Evolutionary conservation across 2,329 filamentous ascomycete genomes (phyloP), one percentile per base, ranked within the genome.

Genomic region (Myrmaecium sp.): DNA sequence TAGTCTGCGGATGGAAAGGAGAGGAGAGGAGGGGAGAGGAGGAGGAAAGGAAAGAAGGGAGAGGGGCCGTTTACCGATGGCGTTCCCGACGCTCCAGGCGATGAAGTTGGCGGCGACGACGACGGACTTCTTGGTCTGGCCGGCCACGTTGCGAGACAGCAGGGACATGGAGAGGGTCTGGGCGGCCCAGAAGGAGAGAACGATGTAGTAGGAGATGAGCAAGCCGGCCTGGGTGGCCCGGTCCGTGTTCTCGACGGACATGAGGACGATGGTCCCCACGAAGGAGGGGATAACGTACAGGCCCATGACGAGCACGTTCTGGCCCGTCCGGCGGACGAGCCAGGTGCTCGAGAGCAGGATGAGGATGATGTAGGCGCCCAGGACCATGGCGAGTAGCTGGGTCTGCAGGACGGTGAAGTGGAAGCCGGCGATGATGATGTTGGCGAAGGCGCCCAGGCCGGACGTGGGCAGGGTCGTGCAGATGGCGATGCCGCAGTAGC

Each of bases 151-250:
- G 10, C 74, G 63, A 1, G 68, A 69, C 30, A 79, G 61, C 57
- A 81, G 63, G 9, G 70, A 73, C 38, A 81, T 61, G 5, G 64
- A 58, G 8, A 80, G 55, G 2, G 70, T 75, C 40, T 76, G 68
- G 0, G 74, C 74, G 0, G 75, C 72, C 75, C 75, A 82, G 62
- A 83, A 83, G 4, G 72, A 79, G 11, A 81, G 60, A 0, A 70
- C 74, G 33, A 82, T 74, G 52, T 82, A 83, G 58, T 82, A 83
- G 41, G 62, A 66, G 40, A 82, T 66, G 9, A 82, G 54, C 1
- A 83, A 60, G 5, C 76, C 76, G 15, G 73, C 61, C 47, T 74
- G 64, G 19, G 68, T 70, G 6, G 62, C 48, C 18, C 59, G 57
- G 22, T 57, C 65, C 5, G 60, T 57, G 36, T 74, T 72, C 13